Evolutionary conservation across 257 asterid genomes (phyloP).

Genomic region (Solanum acaule): DNA sequence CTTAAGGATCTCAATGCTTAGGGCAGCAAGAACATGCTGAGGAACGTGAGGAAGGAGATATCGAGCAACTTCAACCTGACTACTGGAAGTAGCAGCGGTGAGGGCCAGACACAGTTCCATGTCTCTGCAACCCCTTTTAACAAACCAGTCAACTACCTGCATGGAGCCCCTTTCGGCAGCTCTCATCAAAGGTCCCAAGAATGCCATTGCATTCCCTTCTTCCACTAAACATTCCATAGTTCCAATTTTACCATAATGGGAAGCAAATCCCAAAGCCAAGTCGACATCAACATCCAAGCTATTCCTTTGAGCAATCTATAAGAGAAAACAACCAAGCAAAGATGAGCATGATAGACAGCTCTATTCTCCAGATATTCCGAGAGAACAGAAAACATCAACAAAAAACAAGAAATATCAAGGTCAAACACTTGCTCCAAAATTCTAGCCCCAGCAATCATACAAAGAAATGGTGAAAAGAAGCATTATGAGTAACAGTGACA

Average conservation of each 20-base stretch:
- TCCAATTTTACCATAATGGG: constrained; percentile 83
- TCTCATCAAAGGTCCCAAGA: constrained; percentile 94
- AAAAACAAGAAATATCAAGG: not conserved
- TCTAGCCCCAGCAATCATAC: not conserved
- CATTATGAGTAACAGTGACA: not conserved
- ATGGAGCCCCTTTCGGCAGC: constrained; percentile 96
- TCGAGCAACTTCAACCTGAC: constrained; percentile 72
- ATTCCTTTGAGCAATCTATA: constrained; percentile 94
- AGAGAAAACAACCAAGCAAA: not conserved
- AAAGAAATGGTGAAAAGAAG: not conserved
- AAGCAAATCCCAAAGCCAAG: constrained; percentile 91
- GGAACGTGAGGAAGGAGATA: constrained; percentile 97
- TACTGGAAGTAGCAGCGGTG: constrained; percentile 92
- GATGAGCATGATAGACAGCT: not conserved
- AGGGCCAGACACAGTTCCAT: constrained; percentile 98
- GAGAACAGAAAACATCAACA: not conserved
- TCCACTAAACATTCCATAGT: constrained; percentile 96
- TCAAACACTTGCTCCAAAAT: not conserved
- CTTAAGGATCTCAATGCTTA: constrained; percentile 86
- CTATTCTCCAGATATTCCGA: not conserved
- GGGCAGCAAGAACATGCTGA: constrained; percentile 82
- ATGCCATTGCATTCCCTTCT: constrained; percentile 93
- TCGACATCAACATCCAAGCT: constrained; percentile 98
- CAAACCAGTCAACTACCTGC: constrained; percentile 92
- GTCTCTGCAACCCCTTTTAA: constrained; percentile 82